A percentile compares a stretch with the other conserved stretches of the same genome.
Conservation (phyloP, 2,329 filamentous ascomycete genomes). For the Beauveria australis region DNA sequence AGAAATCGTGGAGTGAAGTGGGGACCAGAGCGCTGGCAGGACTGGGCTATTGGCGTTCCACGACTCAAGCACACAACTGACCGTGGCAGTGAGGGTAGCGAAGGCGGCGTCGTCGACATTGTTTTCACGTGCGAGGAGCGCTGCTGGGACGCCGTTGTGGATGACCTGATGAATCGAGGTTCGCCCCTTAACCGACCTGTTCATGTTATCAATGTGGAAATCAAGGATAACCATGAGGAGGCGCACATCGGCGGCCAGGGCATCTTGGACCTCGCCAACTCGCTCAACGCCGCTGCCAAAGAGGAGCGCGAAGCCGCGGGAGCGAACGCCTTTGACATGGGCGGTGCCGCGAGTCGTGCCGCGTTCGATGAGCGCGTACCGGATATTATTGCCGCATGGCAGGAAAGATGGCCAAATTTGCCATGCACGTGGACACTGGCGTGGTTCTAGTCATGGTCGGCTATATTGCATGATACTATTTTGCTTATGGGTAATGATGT, state of each 20-base stretch:
- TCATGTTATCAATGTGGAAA: slow-evolving; percentile 97
- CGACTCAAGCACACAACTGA: slow-evolving; percentile 68
- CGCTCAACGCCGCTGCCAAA: slow-evolving; percentile 69
- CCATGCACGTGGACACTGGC: slow-evolving; percentile 91
- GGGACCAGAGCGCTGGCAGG: slow-evolving; percentile 95
- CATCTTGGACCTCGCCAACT: slow-evolving; percentile 84
- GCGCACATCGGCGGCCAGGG: slow-evolving; percentile 82
- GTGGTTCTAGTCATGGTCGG: slow-evolving; percentile 59
- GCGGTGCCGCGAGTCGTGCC: slow-evolving; percentile 55
- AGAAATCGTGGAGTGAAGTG: slow-evolving; percentile 88
- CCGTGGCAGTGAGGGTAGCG: slow-evolving; percentile 70
- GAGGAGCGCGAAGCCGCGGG: slow-evolving; percentile 67
- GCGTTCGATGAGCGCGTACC: slow-evolving; percentile 91
- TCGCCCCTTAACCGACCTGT: slow-evolving; percentile 84
- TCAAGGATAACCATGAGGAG: slow-evolving; percentile 97
- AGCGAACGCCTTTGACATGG: slow-evolving; percentile 59
- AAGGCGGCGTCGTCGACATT: slow-evolving; percentile 83
- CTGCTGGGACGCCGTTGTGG: slow-evolving; percentile 96
- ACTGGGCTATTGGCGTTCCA: slow-evolving; percentile 85
- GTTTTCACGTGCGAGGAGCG: slow-evolving; percentile 97
- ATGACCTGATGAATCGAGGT: slow-evolving; percentile 82
- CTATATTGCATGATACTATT: neutral
- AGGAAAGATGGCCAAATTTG: slow-evolving; percentile 86
- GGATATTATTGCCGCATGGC: slow-evolving; percentile 85
- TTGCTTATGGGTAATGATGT: neutral